Base-by-base conservation (phyloP, 2,329 filamentous ascomycete genomes). In the Chrysosporium keratinophilum region DNA sequence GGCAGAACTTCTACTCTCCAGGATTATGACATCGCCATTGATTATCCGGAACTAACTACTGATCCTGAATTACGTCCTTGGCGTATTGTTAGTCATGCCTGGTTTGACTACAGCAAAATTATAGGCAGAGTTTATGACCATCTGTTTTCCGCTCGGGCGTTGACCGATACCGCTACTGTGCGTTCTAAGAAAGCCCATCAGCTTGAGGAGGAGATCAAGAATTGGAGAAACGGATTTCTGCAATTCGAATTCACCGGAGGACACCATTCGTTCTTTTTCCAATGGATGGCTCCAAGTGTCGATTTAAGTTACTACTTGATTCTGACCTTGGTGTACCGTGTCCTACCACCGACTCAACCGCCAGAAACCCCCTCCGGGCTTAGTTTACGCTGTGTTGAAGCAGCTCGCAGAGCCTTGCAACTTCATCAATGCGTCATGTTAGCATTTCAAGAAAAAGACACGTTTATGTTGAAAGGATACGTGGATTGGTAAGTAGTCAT, bases 91-190 rank as follows among this genome's bases (percentile, higher is more conserved):
- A 76, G 79, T 23, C 65, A 70, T 10, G 65, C 76, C 35, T 84
- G 80, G 79, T 74, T 82, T 40, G 70, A 71, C 23, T 71, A 79
- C 5, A 76, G 78, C 7, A 74, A 74, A 20, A 71, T 85, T 9
- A 77, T 83, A 57, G 78, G 80, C 12, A 71, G 77, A 12, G 75
- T 81, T 4, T 85, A 84, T 59, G 76, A 80, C 58, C 68, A 76
- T 2, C 64, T 82, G 1, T 84, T 84, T 58, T 66, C 58, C 61
- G 69, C 54, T 59, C 66, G 66, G 59, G 54, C 60, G 62, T 51
- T 63, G 56, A 40, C 64, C 15, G 51, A 63, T 46, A 60, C 59
- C 19, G 64, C 62, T 52, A 60, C 50, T 6, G 56, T 64, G 15
- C 59, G 68, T 40, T 57, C 60, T 9, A 50, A 60, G 17, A 61